Base-by-base conservation (phyloP, 2,329 filamentous ascomycete genomes). In the Hymenoscyphus scutula region DNA sequence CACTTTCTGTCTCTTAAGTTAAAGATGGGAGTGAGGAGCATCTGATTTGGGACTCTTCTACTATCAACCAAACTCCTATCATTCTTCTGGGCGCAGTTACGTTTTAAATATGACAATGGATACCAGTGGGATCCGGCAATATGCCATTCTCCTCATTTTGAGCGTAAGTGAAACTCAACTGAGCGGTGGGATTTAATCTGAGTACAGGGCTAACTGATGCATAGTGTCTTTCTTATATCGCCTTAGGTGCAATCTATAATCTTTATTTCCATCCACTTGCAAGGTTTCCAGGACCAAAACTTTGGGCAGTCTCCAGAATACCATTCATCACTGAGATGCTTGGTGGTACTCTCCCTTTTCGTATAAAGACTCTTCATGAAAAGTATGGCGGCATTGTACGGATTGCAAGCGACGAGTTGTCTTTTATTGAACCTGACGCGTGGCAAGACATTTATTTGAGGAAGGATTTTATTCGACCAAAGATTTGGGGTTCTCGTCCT, bases 311-410 rank as follows among this genome's bases (percentile, higher is more conserved):
- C 41, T 48, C 41, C 19, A 11, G 61, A 6, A 56, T 66, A 5
- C 34, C 58, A 5, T 64, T 53, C 34, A 53, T 64, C 2, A 11
- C n/a, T 1, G 41, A 32, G 13, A 25, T 62, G 3, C 56, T 64
- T 32, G 27, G 30, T 25, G 64, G 64, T 38, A 54, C 27, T 10
- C 29, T 60, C 11, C 37, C 56, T 10, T 53, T 53, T 17, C 48
- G 53, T 37, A 38, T 60, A 29, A 23, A 51, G 8, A 27, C 53
- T 1, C 56, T 70, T 1, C 70, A 72, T 53, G 62, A 69, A 5
- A 58, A 67, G 29, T 72, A 74, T 51, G 72, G 73, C 19, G 60
- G 62, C 8, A 59, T 73, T 7, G 66, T 76, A 1, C 72, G 73
- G 5, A 45, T 74, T 3, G 63, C 66, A 1, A 70, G 70, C 0